Conservation (phyloP, 2,329 filamentous ascomycete species). For the Pyrenochaeta sp. region DNA sequence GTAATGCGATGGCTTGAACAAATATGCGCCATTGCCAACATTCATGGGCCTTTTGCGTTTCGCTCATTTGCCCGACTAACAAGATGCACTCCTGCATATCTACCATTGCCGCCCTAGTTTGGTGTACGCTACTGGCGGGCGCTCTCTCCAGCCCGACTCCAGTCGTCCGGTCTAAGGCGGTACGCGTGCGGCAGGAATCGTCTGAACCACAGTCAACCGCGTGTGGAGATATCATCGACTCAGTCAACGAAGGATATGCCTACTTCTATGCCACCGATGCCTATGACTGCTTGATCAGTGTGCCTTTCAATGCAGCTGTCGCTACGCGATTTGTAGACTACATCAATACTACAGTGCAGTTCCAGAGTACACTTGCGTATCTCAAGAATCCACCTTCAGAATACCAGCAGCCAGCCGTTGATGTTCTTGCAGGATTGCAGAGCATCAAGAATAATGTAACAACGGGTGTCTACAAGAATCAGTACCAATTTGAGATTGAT, state of each 20-base stretch:
- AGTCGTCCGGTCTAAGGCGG: not conserved
- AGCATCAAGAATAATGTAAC: constrained; percentile 36
- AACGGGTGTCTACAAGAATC: constrained; percentile 41
- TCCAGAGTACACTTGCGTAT: constrained; percentile 55
- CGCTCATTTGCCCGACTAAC: not conserved
- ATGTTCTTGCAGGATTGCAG: constrained; percentile 41
- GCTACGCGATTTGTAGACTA: constrained; percentile 56
- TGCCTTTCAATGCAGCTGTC: constrained; percentile 57
- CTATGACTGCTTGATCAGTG: constrained; percentile 51
- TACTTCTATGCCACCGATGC: constrained; percentile 15
- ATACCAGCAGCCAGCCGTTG: constrained; percentile 53
- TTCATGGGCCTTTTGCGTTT: not conserved
- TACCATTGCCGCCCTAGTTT: not conserved
- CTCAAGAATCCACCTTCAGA: constrained; percentile 51
- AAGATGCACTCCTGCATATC: not conserved
- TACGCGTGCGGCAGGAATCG: constrained; percentile 10
- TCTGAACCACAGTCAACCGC: constrained; percentile 6
- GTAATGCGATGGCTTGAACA: not conserved
- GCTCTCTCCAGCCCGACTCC: constrained; percentile 2
- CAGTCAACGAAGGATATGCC: constrained; percentile 8
- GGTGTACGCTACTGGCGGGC: not conserved
- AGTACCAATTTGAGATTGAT: constrained; percentile 52
- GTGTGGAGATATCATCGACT: constrained; percentile 10
- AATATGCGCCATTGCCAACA: not conserved
- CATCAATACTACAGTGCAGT: constrained; percentile 56